Evolutionary conservation across 176 grass and related monocot genomes (phyloP).

Genomic region (Chloris gayana): DNA sequence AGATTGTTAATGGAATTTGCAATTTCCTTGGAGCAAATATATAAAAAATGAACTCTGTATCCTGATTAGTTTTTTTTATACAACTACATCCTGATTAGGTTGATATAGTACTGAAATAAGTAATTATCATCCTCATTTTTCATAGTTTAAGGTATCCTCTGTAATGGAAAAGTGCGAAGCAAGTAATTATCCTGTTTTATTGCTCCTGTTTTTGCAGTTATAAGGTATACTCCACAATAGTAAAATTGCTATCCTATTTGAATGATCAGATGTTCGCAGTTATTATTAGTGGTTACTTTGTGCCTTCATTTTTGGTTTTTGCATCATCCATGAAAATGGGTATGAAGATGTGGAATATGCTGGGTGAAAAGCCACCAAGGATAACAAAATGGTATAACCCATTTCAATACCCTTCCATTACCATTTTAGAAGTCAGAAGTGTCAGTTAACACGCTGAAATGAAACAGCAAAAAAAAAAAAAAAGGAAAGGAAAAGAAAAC

Average conservation of each 20-base stretch:
- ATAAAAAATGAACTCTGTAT: neutral
- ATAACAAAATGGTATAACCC: neutral
- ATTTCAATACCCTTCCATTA: conserved; percentile 1
- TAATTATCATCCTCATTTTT: neutral
- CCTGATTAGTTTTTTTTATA: too few relatives aligned
- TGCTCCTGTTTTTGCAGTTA: neutral
- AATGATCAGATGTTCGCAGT: neutral
- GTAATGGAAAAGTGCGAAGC: neutral
- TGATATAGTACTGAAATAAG: conserved; percentile 13
- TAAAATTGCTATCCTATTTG: conserved; percentile 8
- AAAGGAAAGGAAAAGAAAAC: conserved; percentile 15
- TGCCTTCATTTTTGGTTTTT: conserved; percentile 1
- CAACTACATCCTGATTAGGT: conserved; percentile 9
- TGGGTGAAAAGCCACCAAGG: conserved; percentile 4
- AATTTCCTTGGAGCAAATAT: neutral
- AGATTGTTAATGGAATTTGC: neutral
- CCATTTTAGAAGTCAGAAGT: conserved; percentile 1
- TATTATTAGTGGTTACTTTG: conserved; percentile 7
- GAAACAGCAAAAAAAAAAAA: conserved; percentile 5
- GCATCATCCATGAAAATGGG: neutral
- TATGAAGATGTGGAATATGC: neutral
- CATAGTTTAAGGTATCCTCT: neutral
- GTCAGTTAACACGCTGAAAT: conserved; percentile 17
- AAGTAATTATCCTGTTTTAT: neutral
- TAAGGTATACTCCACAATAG: neutral